A percentile compares a stretch with the other conserved stretches of the same genome.
These are phyloP conservation scores for Bruguiera hainesii DNA, from an alignment of 441 rosid genomes.

Conservation along the genomic window DNA sequence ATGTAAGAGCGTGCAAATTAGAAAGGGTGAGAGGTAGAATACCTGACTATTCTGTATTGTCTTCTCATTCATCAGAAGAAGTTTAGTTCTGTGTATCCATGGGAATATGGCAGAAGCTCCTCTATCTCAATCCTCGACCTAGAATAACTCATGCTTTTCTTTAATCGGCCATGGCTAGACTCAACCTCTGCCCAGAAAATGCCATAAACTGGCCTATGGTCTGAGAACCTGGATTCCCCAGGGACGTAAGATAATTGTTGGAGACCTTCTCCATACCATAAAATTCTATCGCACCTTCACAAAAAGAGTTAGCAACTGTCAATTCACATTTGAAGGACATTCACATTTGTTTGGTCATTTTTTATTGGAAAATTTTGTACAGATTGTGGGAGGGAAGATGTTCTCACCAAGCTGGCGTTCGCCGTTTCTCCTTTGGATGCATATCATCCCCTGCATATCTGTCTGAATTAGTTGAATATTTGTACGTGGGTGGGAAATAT, in stretches of 20 bases:
- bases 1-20: too few species aligned
- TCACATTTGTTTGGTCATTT: background rate
- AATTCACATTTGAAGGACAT: background rate
- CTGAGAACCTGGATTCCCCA: constrained; percentile 94
- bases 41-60: constrained; percentile 25
- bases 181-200: constrained; percentile 78
- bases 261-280: constrained; percentile 95
- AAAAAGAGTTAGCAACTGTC: background rate
- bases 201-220: constrained; percentile 86
- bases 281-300: constrained; percentile 90
- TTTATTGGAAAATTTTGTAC: background rate
- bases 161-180: constrained; percentile 54
- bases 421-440: constrained; percentile 90
- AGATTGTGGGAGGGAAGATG: background rate
- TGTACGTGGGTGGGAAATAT: constrained; percentile 97
- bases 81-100: constrained; percentile 78
- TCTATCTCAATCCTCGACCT: constrained; percentile 56
- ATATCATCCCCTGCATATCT: constrained; percentile 86
- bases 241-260: constrained; percentile 85
- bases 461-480: constrained; percentile 90
- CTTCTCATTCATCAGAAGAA: constrained; percentile 47
- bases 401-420: constrained; percentile 96
- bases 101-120: constrained; percentile 85
- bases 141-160: constrained; percentile 62
- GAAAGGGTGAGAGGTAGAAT: constrained; percentile 19